These are phyloP conservation scores for Pezizomycotina sp. DNA, from an alignment of 2,329 filamentous ascomycete species.

Conservation along the genomic window DNA sequence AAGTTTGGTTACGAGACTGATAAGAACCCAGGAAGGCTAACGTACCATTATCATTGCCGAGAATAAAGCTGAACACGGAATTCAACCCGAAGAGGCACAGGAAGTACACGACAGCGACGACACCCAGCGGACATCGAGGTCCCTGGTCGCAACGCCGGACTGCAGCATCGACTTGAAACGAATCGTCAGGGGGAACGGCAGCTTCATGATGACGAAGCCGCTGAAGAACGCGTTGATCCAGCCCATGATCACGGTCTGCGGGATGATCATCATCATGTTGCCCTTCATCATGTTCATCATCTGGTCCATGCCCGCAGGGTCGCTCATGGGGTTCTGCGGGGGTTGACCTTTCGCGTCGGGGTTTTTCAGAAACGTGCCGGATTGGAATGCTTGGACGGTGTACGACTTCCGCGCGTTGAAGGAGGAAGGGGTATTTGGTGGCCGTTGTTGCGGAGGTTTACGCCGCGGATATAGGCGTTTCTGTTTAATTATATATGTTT, in stretches of 20 bases:
- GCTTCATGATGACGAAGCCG: slow-evolving; percentile 95
- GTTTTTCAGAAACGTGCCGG: slow-evolving; percentile 75
- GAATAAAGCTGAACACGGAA: slow-evolving; percentile 89
- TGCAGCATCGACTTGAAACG: slow-evolving; percentile 99
- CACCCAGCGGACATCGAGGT: slow-evolving; percentile 96
- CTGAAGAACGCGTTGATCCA: slow-evolving; percentile 99
- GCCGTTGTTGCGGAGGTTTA: slow-evolving; percentile 69
- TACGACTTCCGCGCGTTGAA: slow-evolving; percentile 70
- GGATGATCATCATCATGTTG: slow-evolving; percentile 99
- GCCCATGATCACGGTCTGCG: slow-evolving; percentile 96
- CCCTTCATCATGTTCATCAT: slow-evolving; percentile 99
- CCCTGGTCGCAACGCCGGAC: slow-evolving; percentile 83
- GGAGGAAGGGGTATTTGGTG: slow-evolving; percentile 59
- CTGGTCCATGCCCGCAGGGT: slow-evolving; percentile 92
- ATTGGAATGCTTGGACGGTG: slow-evolving; percentile 65
- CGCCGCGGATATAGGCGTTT: slow-evolving; percentile 60
- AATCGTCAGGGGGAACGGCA: slow-evolving; percentile 91
- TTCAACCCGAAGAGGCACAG: slow-evolving; percentile 92
- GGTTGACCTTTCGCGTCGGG: slow-evolving; percentile 73
- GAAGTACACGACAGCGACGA: slow-evolving; percentile 97
- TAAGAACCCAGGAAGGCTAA: too few species aligned
- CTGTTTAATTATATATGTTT: slow-evolving; percentile 5
- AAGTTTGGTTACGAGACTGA: slow-evolving; percentile 28
- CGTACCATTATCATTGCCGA: slow-evolving; percentile 93
- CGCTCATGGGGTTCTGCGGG: slow-evolving; percentile 81